A percentile compares a stretch with the other conserved stretches of the same genome.
Conservation (phyloP, 495 filamentous ascomycete species). For the Evernia prunastri region DNA sequence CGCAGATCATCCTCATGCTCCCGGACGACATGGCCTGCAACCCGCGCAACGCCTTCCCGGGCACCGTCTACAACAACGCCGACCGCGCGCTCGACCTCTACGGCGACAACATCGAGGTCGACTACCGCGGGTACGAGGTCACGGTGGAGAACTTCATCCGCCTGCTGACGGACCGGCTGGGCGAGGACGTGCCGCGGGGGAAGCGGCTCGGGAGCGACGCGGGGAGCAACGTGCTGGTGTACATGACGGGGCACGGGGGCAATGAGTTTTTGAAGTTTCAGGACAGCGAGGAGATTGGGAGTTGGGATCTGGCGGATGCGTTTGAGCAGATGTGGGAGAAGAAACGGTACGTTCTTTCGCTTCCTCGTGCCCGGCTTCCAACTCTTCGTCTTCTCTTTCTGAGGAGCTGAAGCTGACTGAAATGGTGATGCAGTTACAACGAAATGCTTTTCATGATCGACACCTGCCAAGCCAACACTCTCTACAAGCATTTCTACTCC, state of each 20-base stretch:
- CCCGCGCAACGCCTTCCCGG: conserved; percentile 93
- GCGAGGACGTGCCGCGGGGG: conserved; percentile 85
- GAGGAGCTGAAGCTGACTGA: not conserved
- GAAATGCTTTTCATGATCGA: conserved; percentile 99
- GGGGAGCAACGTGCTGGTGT: conserved; percentile 91
- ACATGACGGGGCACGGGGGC: conserved; percentile 99
- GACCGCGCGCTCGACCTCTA: conserved; percentile 94
- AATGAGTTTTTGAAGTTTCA: conserved; percentile 99
- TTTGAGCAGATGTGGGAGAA: conserved; percentile 99
- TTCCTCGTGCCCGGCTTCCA: not conserved
- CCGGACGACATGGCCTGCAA: conserved; percentile 99
- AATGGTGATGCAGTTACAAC: conserved; percentile 53
- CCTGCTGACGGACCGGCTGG: conserved; percentile 85
- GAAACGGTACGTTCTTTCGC: conserved; percentile 55
- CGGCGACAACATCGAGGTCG: conserved; percentile 97
- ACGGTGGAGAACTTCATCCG: conserved; percentile 99
- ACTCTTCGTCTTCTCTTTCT: not conserved
- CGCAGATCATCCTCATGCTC: conserved; percentile 98
- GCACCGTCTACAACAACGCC: conserved; percentile 96
- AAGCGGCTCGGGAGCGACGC: conserved; percentile 89
- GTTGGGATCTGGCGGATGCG: conserved; percentile 92
- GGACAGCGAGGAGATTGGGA: conserved; percentile 93
- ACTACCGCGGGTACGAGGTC: conserved; percentile 96
- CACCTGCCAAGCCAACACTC: conserved; percentile 97
- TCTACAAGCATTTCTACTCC: conserved; percentile 96